A percentile compares a stretch with the other conserved stretches of the same genome.
Conservation (phyloP, 345 rosid species). For the Jatropha curcas region DNA sequence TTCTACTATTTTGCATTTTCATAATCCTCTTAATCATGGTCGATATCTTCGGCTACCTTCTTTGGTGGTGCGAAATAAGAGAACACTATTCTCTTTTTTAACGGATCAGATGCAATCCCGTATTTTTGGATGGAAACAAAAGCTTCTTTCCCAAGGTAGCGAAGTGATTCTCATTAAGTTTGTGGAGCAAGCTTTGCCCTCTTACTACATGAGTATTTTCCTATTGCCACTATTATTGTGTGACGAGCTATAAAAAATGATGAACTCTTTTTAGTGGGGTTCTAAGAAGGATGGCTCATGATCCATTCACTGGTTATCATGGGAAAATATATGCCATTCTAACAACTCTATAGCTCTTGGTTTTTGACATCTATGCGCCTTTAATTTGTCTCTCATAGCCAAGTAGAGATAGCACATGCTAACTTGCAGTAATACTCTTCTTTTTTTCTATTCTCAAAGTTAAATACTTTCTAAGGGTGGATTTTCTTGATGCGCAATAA, state of each 20-base stretch:
- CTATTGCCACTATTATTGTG: not conserved
- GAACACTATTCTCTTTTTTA: not conserved
- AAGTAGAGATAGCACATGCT: too few relatives aligned
- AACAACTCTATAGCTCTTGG: too few relatives aligned
- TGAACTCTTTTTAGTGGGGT: not conserved
- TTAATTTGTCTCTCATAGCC: too few relatives aligned
- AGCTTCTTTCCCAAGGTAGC: not conserved
- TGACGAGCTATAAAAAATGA: not conserved
- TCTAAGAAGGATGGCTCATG: not conserved
- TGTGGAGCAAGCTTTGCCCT: not conserved
- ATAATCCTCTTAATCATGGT: not conserved
- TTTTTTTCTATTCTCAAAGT: too few relatives aligned
- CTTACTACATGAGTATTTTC: not conserved
- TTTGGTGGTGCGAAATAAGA: not conserved
- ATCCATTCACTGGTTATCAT: not conserved
- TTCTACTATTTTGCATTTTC: too few relatives aligned
- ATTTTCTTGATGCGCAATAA: too few relatives aligned
- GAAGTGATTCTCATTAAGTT: not conserved
- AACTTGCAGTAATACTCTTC: too few relatives aligned
- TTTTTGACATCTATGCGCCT: too few relatives aligned
- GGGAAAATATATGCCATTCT: too few relatives aligned
- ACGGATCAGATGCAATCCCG: not conserved
- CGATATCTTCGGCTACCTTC: not conserved
- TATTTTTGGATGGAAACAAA: not conserved
- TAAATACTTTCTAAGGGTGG: too few relatives aligned